Percentiles rank a stretch among this genome's conserved stretches.
Conservation (phyloP, 1,284 basidiomycete genomes). For the Ustilago bromivora region DNA sequence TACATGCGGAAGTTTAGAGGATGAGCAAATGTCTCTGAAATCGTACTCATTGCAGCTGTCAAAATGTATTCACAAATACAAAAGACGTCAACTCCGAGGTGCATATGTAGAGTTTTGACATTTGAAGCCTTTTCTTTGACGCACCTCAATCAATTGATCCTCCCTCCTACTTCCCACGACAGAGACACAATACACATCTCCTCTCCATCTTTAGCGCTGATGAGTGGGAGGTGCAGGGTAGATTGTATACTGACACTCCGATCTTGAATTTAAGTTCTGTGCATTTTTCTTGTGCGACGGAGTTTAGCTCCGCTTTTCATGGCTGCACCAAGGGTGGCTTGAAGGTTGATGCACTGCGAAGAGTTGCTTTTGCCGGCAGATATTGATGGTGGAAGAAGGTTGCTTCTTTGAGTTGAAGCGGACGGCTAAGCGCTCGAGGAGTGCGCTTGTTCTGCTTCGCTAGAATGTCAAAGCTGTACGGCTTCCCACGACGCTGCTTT, state of each 20-base stretch:
- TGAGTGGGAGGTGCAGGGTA: slow-evolving; percentile 8
- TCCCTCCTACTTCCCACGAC: slow-evolving; percentile 26
- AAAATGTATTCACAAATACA: slow-evolving; percentile 7
- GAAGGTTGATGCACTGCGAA: not conserved
- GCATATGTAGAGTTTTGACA: slow-evolving; percentile 23
- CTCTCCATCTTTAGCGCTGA: not conserved
- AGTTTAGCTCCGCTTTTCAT: not conserved
- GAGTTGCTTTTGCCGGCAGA: not conserved
- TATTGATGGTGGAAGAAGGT: not conserved
- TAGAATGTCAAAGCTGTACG: not conserved
- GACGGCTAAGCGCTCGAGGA: not conserved
- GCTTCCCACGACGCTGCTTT: not conserved
- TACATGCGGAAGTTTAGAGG: not conserved
- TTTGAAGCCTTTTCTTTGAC: slow-evolving; percentile 2
- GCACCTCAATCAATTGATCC: not conserved
- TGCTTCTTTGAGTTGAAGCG: not conserved
- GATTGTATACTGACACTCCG: slow-evolving; percentile 28
- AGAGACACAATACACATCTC: slow-evolving; percentile 13
- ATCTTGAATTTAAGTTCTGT: slow-evolving; percentile 2
- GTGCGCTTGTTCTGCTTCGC: slow-evolving; percentile 7
- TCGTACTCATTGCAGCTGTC: slow-evolving; percentile 7
- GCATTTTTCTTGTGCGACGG: not conserved
- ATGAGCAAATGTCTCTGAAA: not conserved
- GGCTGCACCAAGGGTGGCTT: slow-evolving; percentile 2
- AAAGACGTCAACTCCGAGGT: slow-evolving; percentile 13